These are phyloP conservation scores for Ceratopteris richardii DNA, from an alignment of 75 land plant genomes.

Conservation along the genomic window DNA sequence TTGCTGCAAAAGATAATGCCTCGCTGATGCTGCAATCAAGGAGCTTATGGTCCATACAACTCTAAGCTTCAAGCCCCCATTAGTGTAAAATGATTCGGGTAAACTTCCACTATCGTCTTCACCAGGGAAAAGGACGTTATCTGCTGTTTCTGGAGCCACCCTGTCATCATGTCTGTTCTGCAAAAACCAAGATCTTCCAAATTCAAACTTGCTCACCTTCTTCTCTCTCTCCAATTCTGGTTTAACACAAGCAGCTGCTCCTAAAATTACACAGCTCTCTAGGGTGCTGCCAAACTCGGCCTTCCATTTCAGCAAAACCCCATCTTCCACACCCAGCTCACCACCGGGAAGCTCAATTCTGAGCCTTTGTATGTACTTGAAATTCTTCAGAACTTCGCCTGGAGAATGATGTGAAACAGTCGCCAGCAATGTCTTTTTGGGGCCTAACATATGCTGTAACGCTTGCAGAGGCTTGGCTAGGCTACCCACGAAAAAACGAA, in stretches of 20 bases:
- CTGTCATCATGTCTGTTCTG: background rate
- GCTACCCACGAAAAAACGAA: constrained; percentile 29
- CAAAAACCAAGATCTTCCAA: background rate
- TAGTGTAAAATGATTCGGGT: constrained; percentile 74
- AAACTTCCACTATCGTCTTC: constrained; percentile 68
- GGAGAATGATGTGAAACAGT: constrained; percentile 36
- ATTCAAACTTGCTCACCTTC: background rate
- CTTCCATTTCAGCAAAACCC: constrained; percentile 75
- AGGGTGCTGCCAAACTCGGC: constrained; percentile 90
- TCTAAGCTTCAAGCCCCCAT: constrained; percentile 65
- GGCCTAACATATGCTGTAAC: constrained; percentile 15
- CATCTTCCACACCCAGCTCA: constrained; percentile 76
- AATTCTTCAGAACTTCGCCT: constrained; percentile 67
- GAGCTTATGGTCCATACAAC: constrained; percentile 95
- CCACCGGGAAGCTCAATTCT: constrained; percentile 77
- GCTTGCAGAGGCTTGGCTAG: constrained; percentile 18
- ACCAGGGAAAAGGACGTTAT: too few relatives aligned
- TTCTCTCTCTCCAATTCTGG: constrained; percentile 6
- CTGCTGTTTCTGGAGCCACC: constrained; percentile 21
- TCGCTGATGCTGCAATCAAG: constrained; percentile 74
- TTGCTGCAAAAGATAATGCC: constrained; percentile 82
- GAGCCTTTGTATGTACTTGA: constrained; percentile 55
- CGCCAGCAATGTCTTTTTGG: constrained; percentile 18
- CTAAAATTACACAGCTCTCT: constrained; percentile 74
- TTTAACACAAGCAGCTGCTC: constrained; percentile 56